Conservation (phyloP, 2,329 filamentous ascomycete species). For the Ophiobolus disseminans region DNA sequence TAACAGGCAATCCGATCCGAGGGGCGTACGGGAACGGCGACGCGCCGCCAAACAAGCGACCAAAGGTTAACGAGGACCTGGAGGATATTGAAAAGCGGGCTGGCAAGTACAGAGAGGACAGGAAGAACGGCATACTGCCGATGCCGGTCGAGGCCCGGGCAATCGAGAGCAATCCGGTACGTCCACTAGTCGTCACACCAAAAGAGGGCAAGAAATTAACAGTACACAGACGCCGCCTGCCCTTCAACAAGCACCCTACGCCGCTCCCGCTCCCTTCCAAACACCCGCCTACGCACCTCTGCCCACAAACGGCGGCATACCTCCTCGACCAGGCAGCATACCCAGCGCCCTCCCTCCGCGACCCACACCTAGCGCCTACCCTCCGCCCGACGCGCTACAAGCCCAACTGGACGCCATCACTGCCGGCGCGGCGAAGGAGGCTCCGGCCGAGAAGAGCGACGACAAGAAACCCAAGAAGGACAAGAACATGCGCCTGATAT, state of each 20-base stretch:
- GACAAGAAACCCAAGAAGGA: slow-evolving; percentile 70
- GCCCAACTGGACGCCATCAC: slow-evolving; percentile 61
- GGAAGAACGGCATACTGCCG: slow-evolving; percentile 50
- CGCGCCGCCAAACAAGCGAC: slow-evolving; percentile 61
- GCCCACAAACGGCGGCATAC: slow-evolving; percentile 32
- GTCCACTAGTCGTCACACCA: neutral
- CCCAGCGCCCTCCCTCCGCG: slow-evolving; percentile 39
- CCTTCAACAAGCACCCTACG: slow-evolving; percentile 25
- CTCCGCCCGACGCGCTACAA: slow-evolving; percentile 36
- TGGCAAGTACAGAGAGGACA: slow-evolving; percentile 57
- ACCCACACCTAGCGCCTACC: slow-evolving; percentile 51
- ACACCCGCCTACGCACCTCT: slow-evolving; percentile 33
- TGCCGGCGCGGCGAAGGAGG: slow-evolving; percentile 56
- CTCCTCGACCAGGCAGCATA: slow-evolving; percentile 40
- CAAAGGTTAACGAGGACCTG: slow-evolving; percentile 72
- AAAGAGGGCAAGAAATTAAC: slow-evolving; percentile 13
- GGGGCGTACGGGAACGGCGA: slow-evolving; percentile 50
- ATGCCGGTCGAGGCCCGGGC: slow-evolving; percentile 51
- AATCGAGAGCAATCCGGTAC: slow-evolving; percentile 32
- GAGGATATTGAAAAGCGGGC: slow-evolving; percentile 82
- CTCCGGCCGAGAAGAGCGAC: slow-evolving; percentile 38
- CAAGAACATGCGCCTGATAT: slow-evolving; percentile 70
- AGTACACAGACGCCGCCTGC: slow-evolving; percentile 28
- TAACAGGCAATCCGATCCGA: slow-evolving; percentile 82
- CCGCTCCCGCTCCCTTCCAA: slow-evolving; percentile 30